phyloP scores from a whole-genome alignment of 2,329 filamentous ascomycete genomes.

The Gliomastix tumulicola region DNA sequence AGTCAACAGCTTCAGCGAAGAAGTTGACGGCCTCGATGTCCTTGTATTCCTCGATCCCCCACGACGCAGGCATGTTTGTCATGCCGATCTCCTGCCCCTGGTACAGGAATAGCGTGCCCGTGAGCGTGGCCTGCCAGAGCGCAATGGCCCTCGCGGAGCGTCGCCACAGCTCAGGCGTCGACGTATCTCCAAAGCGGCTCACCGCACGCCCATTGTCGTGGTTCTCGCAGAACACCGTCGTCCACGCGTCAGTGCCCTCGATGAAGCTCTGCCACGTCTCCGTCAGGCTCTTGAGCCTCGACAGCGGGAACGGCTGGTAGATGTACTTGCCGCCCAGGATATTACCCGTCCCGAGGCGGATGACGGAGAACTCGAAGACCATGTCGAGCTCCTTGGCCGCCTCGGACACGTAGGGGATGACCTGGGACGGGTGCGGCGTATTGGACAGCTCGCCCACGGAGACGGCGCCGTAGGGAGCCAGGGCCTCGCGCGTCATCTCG shows the following conservation, averaged over 20 bases:
- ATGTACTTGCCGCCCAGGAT: constrained; percentile 37
- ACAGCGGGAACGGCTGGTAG: constrained; percentile 39
- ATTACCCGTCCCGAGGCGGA: constrained; percentile 45
- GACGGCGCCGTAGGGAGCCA: constrained; percentile 49
- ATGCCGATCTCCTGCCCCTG: constrained; percentile 58
- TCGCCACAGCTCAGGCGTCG: constrained; percentile 32
- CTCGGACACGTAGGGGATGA: constrained; percentile 47
- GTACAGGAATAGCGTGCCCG: constrained; percentile 50
- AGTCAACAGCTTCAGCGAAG: constrained; percentile 35
- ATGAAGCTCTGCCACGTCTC: constrained; percentile 42
- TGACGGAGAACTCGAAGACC: constrained; percentile 53
- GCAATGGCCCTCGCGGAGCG: constrained; percentile 46
- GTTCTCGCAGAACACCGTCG: constrained; percentile 56
- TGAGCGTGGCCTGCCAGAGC: constrained; percentile 38
- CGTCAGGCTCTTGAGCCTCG: constrained; percentile 34
- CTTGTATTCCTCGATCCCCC: constrained; percentile 45
- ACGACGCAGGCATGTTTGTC: constrained; percentile 44
- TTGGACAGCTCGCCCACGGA: constrained; percentile 57
- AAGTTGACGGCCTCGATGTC: constrained; percentile 47
- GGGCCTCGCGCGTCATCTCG: constrained; percentile 48
- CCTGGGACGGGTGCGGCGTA: constrained; percentile 42
- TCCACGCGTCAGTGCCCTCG: constrained; percentile 45
- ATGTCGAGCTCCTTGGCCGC: constrained; percentile 49
- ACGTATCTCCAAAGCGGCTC: constrained; percentile 42
- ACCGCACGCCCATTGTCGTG: constrained; percentile 56